Evolutionary conservation across 176 grass and related monocot genomes (phyloP), one percentile per base, ranked within the genome.

Genomic region (Cenchrus fungigraminus): DNA sequence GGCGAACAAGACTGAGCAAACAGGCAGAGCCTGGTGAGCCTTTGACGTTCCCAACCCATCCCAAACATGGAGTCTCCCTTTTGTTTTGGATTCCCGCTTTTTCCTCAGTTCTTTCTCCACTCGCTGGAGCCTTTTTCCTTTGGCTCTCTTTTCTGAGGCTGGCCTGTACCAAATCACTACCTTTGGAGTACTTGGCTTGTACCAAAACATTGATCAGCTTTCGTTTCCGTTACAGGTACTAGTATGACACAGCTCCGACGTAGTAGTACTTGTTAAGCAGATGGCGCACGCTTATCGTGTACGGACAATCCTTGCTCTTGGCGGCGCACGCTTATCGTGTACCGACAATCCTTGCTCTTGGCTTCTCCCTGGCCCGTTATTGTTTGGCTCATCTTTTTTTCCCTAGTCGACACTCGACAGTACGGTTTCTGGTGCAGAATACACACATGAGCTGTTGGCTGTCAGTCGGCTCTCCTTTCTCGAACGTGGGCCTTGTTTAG

Each of bases 1-100:
- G 8, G 44, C 16, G 37, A 29, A 32, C 68, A 25, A 55, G 12
- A 43, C 11, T 40, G 9, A 44, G 32, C 51, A 6, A 81, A 45
- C 43, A 6, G 8, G 54, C 15, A 6, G 32, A 50, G 4, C 68
- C 71, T 89, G 54, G 7, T 4, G 32, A 50, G 4, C 68, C 71
- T 89, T 79, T 62, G 53, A 15, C 9, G 47, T 40, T 86, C 58
- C 9, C 59, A 11, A 68, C 50, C 54, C 15, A 55, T 11, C 65
- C 46, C 66, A 58, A 78, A 57, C 56, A 63, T 11, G 15, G 16
- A 42, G 14, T 9, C 6, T 0, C 44, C 20, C 68, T 71, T 37
- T 62, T 22, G 20, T 70, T 80, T 78, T 83, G 9, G 29, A 8
- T 31, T 77, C 49, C 40, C 13, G 3, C 42, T 42, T 80, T 80